phyloP scores from a whole-genome alignment of 176 grass and related monocot species.

The Lolium perenne region DNA sequence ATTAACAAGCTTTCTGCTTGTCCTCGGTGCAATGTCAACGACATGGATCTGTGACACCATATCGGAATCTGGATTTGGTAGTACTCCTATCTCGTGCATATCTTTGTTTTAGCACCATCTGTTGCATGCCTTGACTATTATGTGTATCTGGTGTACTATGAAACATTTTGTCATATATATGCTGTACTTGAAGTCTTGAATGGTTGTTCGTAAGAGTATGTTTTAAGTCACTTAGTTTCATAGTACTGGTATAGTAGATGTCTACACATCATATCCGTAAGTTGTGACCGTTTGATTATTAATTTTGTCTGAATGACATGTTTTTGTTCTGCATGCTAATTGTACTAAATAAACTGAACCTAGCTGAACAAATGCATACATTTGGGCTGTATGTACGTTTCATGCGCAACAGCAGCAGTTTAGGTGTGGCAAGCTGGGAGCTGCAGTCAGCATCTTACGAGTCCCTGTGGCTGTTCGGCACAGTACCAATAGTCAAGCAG shows the following conservation, averaged over 20 bases:
- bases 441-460: not conserved
- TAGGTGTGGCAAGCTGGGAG: not conserved
- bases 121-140: slow-evolving; percentile 24
- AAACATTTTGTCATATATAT: slow-evolving; percentile 23
- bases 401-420: slow-evolving; percentile 4
- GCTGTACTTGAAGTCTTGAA: slow-evolving; percentile 12
- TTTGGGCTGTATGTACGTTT: not conserved
- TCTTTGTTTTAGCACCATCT: slow-evolving; percentile 14
- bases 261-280: not conserved
- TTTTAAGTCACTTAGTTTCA: slow-evolving; percentile 5
- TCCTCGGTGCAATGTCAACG: slow-evolving; percentile 90
- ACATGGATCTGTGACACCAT: slow-evolving; percentile 99
- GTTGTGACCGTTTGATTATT: slow-evolving; percentile 5
- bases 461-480: not conserved
- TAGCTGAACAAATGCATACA: not conserved
- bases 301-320: slow-evolving; percentile 11
- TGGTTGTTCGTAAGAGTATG: not conserved
- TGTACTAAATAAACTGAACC: slow-evolving; percentile 6
- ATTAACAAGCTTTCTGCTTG: slow-evolving; percentile 81
- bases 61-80: slow-evolving; percentile 99
- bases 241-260: not conserved
- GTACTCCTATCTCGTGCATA: slow-evolving; percentile 30
- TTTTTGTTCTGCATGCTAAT: not conserved
- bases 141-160: slow-evolving; percentile 8
- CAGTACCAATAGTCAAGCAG: not conserved